Evolutionary conservation across 164 flowering plant genomes (phyloP), one percentile per base, ranked within the genome.

Genomic region (Magnolia sinica): DNA sequence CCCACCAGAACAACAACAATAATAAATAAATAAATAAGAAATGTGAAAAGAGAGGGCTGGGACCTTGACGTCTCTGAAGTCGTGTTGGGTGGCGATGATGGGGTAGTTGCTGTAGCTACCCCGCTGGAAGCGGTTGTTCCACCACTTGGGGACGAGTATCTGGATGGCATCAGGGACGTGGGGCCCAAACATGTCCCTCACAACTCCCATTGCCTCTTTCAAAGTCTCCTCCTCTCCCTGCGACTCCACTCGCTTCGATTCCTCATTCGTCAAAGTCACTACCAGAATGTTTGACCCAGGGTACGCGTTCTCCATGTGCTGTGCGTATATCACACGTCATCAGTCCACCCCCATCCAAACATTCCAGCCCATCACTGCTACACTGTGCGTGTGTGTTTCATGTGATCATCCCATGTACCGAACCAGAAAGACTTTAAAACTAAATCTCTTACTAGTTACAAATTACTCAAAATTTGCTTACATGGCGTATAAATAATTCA

Each of bases 231-330:
- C 82, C 58, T 93, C 96, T 0, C 89, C 77, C 77, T 93, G 97
- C 55, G 90, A 86, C 76, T 95, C 98, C 1, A 95, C 87, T 37
- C 98, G 92, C 84, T 93, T 95, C 0, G 98, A 93, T 77, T 95
- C 98, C n/a, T 82, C 98, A 76, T 95, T 93, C 0, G 98, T 95
- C 83, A 95, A 79, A 0, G 98, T 95, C 50, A 95, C 98, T 10
- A 95, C 98, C 18, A 95, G 86, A 67, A 95, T 89, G 77, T 92
- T 92, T 24, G 98, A 95, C 55, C 96, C 98, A 4, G 96, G 98
- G 66, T 87, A 95, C 4, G 98, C 98, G 69, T 91, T 93, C 82
- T 95, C 98, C 98, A 95, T 93, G 91, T 93, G 95, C 98, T 95
- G 92, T 64, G 1, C 4, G 22, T 24, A 27, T n/a, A 55, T 55